Conservation (phyloP, 2,329 filamentous ascomycete species). For the Arthrinium phaeospermum region DNA sequence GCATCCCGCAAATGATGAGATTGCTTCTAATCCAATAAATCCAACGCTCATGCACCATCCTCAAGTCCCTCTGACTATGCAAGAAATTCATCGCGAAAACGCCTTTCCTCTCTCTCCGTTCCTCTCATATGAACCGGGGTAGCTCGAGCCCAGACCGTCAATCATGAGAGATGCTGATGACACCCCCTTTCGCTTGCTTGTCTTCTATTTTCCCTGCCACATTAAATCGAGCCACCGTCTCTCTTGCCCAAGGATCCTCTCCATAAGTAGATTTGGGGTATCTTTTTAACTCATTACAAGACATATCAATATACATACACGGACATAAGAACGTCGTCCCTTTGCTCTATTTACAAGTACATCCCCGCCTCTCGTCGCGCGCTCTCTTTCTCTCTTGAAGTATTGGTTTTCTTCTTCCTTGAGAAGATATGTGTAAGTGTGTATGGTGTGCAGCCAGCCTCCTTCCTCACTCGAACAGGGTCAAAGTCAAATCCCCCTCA, state of each 20-base stretch:
- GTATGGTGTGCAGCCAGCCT: neutral
- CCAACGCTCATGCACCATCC: neutral
- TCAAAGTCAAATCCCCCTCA: constrained; percentile 80
- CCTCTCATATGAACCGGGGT: neutral
- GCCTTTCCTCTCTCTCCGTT: neutral
- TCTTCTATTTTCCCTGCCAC: neutral
- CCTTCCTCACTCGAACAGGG: constrained; percentile 53
- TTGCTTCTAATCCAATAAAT: neutral
- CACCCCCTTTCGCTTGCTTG: neutral
- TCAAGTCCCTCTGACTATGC: neutral
- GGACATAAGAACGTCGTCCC: neutral
- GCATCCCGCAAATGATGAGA: neutral
- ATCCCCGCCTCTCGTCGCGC: neutral
- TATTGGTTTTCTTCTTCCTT: neutral
- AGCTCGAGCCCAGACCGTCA: neutral
- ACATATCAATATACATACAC: neutral
- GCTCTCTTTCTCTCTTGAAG: neutral
- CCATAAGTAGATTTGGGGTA: too few species aligned
- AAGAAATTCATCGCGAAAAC: neutral
- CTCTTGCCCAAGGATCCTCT: neutral
- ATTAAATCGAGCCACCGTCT: neutral
- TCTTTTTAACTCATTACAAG: neutral
- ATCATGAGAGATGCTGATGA: neutral
- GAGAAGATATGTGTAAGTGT: neutral
- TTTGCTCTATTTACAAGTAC: neutral